Conservation (phyloP, 176 grass and related monocot genomes). For the Lolium multiflorum region DNA sequence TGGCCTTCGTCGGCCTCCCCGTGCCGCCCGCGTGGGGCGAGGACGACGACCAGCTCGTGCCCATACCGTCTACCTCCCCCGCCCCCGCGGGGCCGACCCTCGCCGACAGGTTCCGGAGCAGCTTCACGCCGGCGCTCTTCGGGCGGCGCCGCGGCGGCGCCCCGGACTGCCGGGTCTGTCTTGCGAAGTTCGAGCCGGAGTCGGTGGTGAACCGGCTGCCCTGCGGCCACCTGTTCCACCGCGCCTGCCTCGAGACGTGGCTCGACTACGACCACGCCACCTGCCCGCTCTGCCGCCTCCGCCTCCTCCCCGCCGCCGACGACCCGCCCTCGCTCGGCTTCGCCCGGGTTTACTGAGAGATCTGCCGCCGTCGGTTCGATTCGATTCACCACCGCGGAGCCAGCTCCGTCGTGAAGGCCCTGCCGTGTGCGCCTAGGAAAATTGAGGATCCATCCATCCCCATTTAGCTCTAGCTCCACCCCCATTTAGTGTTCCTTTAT, state of each 20-base stretch:
- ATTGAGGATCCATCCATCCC: not conserved
- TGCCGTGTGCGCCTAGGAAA: slow-evolving; percentile 49
- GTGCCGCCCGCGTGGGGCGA: not conserved
- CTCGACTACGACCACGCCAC: slow-evolving; percentile 86
- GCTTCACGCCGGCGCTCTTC: slow-evolving; percentile 56
- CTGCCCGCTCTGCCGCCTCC: slow-evolving; percentile 80
- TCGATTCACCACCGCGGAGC: slow-evolving; percentile 14
- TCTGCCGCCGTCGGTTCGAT: not conserved
- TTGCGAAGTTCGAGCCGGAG: slow-evolving; percentile 63
- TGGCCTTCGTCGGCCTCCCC: slow-evolving; percentile 63
- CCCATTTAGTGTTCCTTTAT: slow-evolving; percentile 17
- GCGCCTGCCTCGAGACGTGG: slow-evolving; percentile 85
- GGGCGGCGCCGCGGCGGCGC: not conserved
- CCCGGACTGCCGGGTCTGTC: slow-evolving; percentile 73
- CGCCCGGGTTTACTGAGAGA: slow-evolving; percentile 21
- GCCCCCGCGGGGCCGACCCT: slow-evolving; percentile 6
- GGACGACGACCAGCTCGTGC: not conserved
- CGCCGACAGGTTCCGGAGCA: slow-evolving; percentile 50
- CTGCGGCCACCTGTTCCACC: slow-evolving; percentile 90
- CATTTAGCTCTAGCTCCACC: slow-evolving; percentile 12
- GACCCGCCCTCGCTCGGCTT: not conserved
- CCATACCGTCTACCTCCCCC: not conserved
- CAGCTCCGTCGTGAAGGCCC: slow-evolving; percentile 49
- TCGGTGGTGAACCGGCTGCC: slow-evolving; percentile 79
- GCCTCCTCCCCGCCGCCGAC: slow-evolving; percentile 48